Base-by-base conservation (phyloP, 176 grass and related monocot species). In the Hordeum marinum region DNA sequence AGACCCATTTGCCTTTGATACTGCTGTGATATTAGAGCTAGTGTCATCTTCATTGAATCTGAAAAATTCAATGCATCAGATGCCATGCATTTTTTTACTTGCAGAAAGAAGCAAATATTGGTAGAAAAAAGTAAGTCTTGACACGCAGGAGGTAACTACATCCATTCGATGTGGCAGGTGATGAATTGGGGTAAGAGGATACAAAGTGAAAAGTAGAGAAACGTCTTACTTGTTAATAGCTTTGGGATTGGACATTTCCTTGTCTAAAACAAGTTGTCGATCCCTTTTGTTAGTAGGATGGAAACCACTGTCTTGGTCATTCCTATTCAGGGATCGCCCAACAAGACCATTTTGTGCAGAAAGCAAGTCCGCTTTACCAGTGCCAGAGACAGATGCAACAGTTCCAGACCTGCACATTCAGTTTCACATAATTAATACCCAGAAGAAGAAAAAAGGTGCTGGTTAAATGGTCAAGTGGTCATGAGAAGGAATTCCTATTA, bases 171-270 rank as follows among this genome's bases (percentile, higher is more conserved):
- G 45, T 61, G 67, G 39, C 41, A 83, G 75, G 66, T 63, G n/a
- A 63, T 64, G 21, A 73, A 75, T 29, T 83, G 18, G 75, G 67
- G 20, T 37, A 76, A 80, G 66, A 87, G 82, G 20, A 68, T 58
- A 73, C 29, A 78, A 13, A 37, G 31, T 77, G 14, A 71, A 86
- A 79, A 11, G 37, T 84, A 72, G 40, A 63, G 21, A 48, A 82
- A 71, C 68, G 82, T 89, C 88, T 97, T 97, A 97, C 94, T 89
- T 97, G 85, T 86, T 92, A 83, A 83, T 70, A 72, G 69, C 79
- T 88, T 92, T 94, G 85, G 87, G 78, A 87, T 69, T 91, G 27
- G 74, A 23, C 10, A 43, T 65, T 61, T 91, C 92, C 68, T 84
- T 90, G 79, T 94, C 94, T 66, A 88, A 82, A 86, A 55, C 77